Evolutionary conservation across 441 rosid species (phyloP).

Genomic region (Syzygium syzygioides): DNA sequence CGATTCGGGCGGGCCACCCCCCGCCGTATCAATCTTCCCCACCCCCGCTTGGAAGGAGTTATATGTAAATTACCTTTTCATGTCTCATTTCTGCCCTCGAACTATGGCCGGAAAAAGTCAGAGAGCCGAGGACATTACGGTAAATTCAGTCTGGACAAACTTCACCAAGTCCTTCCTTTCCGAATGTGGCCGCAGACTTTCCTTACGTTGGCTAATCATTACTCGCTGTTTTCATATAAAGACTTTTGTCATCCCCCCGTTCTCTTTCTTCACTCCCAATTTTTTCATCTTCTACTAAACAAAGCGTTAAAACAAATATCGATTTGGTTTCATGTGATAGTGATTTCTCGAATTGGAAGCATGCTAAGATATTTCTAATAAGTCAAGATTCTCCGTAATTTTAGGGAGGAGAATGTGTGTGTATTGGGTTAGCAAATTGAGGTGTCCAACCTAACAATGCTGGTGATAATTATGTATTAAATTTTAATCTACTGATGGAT

Average conservation of each 20-base stretch:
- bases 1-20: background rate
- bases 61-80: background rate
- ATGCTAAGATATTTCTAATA: too few species aligned
- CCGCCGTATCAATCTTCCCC: background rate
- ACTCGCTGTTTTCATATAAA: background rate
- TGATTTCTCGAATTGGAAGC: too few species aligned
- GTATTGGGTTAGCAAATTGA: too few species aligned
- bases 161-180: background rate
- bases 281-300: background rate
- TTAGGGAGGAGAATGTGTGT: too few species aligned
- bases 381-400: too few species aligned
- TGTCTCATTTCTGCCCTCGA: background rate
- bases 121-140: background rate
- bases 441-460: too few species aligned
- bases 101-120: background rate
- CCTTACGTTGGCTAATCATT: background rate
- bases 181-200: background rate
- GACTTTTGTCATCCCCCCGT: background rate
- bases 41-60: background rate
- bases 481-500: too few species aligned
- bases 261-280: background rate
- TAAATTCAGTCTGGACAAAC: background rate
- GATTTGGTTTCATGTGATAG: too few species aligned
- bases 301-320: too few species aligned
- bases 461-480: too few species aligned